Base-by-base conservation (phyloP, 2,329 filamentous ascomycete species). In the Neocucurbitaria cava region DNA sequence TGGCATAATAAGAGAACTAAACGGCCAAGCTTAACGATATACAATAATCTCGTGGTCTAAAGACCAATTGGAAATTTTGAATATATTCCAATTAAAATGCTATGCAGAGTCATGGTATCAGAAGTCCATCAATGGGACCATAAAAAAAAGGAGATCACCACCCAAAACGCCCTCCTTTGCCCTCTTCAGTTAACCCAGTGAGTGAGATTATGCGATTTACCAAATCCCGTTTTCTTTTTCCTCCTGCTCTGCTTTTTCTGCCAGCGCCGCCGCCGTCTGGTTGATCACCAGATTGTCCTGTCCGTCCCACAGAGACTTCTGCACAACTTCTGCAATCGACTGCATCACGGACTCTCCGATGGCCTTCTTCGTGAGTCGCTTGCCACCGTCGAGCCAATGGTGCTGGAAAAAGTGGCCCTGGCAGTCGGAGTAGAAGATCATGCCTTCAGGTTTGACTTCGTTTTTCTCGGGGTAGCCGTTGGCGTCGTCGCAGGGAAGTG, bases 401-500 rank as follows among this genome's bases (percentile, higher is more conserved):
- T 68, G 65, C 4, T 59, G 61, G 33, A 68, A 39, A 39, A 68
- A 66, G 20, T 59, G 36, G 9, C 65, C 63, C 3, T 52, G 58
- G 54, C 65, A 66, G 40, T 66, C 54, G 13, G 52, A 49, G 8
- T 52, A 44, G 17, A 58, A 15, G 20, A 24, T 55, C 41, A 38
- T 41, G 11, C 35, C 49, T 15, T 39, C 43, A 20, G 53, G 38
- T 28, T 52, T 21, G 1, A 30, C 10, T 1, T 59, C 49, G 13
- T 36, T 46, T 26, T 59, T 54, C 33, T 56, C 60, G 2, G 65
- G 66, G 17, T 51, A 69, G 24, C 67, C 68, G 49, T 68, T 71
- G n/a, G 65, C 68, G 28, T 74, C 69, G 51, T 69, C 59, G 54
- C 70, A 73, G 17, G 64, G 54, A 28, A 72, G 61, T 15, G 54